Base-by-base conservation (phyloP, 148 eudicot species). In the Beta vulgaris region DNA sequence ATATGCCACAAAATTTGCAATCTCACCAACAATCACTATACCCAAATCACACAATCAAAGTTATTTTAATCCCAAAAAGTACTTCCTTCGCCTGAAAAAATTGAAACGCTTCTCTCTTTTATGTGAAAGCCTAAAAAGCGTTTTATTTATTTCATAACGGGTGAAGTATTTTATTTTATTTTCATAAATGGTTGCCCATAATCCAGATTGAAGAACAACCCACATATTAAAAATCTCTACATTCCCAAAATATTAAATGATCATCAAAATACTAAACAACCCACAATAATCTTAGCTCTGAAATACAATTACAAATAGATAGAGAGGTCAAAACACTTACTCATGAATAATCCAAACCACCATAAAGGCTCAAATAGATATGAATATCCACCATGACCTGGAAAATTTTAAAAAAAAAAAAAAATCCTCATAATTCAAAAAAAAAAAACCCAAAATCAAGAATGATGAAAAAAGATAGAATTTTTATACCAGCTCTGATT, bases 1-100 rank as follows among this genome's bases (percentile, higher is more conserved):
- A 84, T 90, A 90, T 25, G 95, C 95, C 70, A 87, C 90, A 55
- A 85, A 90, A 70, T 90, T 90, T 40, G 95, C 92, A 67, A 88
- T 63, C 79, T 90, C 95, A 40, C 95, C 95, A 73, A 88, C 51
- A 28, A 86, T 77, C 91, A 88, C 92, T 90, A 74, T 69, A 76
- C 6, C 40, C 29, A 31, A 66, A 71, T 70, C 54, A 78, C 54
- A 70, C 57, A n/a, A 10, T 29, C 28, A 2, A 11, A 11, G 13
- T 21, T 21, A 43, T 12, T 59, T 53, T 26, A 46, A 59, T 28
- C 18, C 63, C 63, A 59, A 59, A 59, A 35, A 29, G n/a, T n/a
- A n/a, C n/a, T n/a, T n/a, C n/a, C n/a, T n/a, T n/a, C n/a, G n/a
- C n/a, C n/a, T n/a, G n/a, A n/a, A n/a, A n/a, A n/a, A n/a, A n/a